phyloP scores from a whole-genome alignment of 2,329 filamentous ascomycete species.

The Neonectria punicea region DNA sequence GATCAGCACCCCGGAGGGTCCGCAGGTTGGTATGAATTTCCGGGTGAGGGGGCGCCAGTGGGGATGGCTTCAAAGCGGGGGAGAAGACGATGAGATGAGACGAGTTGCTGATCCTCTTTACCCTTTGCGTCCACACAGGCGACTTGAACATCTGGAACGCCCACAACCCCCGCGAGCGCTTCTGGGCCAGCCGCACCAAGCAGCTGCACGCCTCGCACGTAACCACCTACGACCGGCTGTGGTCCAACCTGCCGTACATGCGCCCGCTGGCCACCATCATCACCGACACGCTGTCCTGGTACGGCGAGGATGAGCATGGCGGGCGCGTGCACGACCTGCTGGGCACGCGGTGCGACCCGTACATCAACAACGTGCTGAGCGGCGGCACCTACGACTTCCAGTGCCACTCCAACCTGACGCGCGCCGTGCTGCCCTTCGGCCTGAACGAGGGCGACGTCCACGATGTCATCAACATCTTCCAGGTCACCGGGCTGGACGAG shows the following conservation, averaged over 20 bases:
- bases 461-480: conserved; percentile 88
- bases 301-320: conserved; percentile 71
- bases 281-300: conserved; percentile 71
- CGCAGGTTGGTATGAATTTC: conserved; percentile 70
- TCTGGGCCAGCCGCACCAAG: conserved; percentile 83
- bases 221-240: conserved; percentile 76
- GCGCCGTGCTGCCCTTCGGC: conserved; percentile 75
- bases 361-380: conserved; percentile 79
- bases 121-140: conserved; percentile 52
- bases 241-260: conserved; percentile 82
- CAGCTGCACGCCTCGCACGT: conserved; percentile 84
- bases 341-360: conserved; percentile 86
- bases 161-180: conserved; percentile 79
- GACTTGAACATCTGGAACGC: conserved; percentile 86
- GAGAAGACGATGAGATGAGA: background rate
- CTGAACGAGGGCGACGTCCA: conserved; percentile 80
- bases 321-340: conserved; percentile 80
- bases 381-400: conserved; percentile 82
- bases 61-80: background rate
- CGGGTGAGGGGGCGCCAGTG: background rate
- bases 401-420: conserved; percentile 83
- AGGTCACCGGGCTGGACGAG: conserved; percentile 81
- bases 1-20: conserved; percentile 79
- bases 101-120: conserved; percentile 6
- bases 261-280: conserved; percentile 78